Evolutionary conservation across 2,329 filamentous ascomycete species (phyloP).

Genomic region (Trichoderma koningiopsis): DNA sequence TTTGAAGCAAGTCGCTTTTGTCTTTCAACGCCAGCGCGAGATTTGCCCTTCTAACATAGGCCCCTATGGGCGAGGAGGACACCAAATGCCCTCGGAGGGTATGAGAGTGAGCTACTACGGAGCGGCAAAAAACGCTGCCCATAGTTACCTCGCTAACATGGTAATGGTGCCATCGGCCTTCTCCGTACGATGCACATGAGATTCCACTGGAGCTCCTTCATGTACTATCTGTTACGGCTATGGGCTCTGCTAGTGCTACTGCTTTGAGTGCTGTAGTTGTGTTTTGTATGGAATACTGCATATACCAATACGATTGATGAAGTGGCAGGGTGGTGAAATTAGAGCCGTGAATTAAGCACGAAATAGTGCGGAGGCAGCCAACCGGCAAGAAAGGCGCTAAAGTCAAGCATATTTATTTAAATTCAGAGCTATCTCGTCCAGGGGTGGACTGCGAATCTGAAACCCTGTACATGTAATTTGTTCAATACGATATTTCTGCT

Average conservation of each 20-base stretch:
- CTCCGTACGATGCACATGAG: not conserved
- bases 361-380: conserved; percentile 18
- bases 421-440: not conserved
- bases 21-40: not conserved
- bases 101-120: not conserved
- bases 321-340: conserved; percentile 7
- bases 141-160: conserved; percentile 4
- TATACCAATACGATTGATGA: not conserved
- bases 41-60: not conserved
- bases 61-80: conserved; percentile 27
- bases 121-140: not conserved
- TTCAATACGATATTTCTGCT: not conserved
- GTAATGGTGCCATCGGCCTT: not conserved
- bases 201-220: not conserved
- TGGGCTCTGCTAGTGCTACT: not conserved
- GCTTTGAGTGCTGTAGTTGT: not conserved
- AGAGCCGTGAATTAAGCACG: conserved; percentile 18
- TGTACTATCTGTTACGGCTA: not conserved
- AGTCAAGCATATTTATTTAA: conserved; percentile 3
- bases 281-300: not conserved
- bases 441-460: not conserved
- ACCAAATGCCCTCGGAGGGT: conserved; percentile 16
- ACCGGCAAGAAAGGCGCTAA: conserved; percentile 12
- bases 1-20: not conserved
- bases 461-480: not conserved